Base-by-base conservation (phyloP, 805 yeast species). In the Yueomyces sp. region DNA sequence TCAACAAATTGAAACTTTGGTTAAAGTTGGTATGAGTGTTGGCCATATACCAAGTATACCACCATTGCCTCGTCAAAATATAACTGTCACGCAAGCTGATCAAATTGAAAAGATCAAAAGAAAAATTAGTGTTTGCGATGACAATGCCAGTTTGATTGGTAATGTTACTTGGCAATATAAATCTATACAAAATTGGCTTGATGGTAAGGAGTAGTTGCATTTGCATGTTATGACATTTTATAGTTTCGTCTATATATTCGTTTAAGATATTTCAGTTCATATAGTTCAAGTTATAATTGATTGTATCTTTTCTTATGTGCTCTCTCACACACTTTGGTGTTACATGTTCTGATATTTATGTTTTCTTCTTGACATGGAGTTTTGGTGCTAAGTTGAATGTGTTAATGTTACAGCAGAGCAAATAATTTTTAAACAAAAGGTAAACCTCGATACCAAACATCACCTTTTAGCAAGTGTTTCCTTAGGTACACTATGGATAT, bases 21-120 rank as follows among this genome's bases (percentile, higher is more conserved):
- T 88, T 1, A 66, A 83, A 43, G 95, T 88, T 1, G 97, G 97
- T 0, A 90, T 85, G 82, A 82, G 94, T 37, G 73, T 90, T 36
- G 97, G 96, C 0, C 96, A 88, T 59, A 50, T 71, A 0, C 73
- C 73, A 0, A 71, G 65, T 9, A 63, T 62, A 1, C 52, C 61
- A 2, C 87, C 81, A 50, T 68, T 59, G 50, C 62, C 65, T 42
- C 66, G 86, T 52, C 63, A 65, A 39, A 69, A 65, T 42, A 56
- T 68, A 27, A 70, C 66, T 26, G 43, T 55, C 4, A 42, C 47
- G 4, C 46, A 47, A 41, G 52, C 54, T 5, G 49, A 45, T 29
- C 53, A 59, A 37, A 40, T 56, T 12, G 63, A 59, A 42, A 47
- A 47, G 27, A 56, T 60, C 26, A 59, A 54, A 42, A 50, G 63